Base-by-base conservation (phyloP, 2,329 filamentous ascomycete genomes). In the Monosporascus sp. region DNA sequence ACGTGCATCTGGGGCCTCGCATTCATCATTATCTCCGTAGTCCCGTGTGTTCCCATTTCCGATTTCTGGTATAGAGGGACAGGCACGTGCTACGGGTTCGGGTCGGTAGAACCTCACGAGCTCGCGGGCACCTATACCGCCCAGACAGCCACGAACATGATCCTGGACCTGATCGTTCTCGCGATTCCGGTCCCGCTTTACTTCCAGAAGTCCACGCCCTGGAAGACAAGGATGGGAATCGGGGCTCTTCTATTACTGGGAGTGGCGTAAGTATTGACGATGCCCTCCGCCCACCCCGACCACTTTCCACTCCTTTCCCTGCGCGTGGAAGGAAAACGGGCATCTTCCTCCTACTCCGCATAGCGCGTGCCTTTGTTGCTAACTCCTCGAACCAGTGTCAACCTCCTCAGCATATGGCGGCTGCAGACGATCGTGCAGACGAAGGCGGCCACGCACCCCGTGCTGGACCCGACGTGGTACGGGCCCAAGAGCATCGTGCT, bases 401-500 rank as follows among this genome's bases (percentile, higher is more conserved):
- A 65, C 52, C 43, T 65, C 14, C 54, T 68, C 48, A 66, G 61
- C 52, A 64, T 71, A 50, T 69, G 61, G 62, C 66, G 68, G 4
- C 57, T 72, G 0, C 56, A 66, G 49, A 61, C 52, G 51, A 64
- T 72, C 40, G 53, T 68, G 22, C 48, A 61, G 22, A 59, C 58
- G 40, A 57, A 65, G 20, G 68, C 68, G 3, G 66, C 57, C 1
- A 70, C 66, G 0, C 67, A 61, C 52, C 70, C 70, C 16, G 68
- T 69, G 1, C 48, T 66, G 3, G 70, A 72, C 52, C 69, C 69
- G 7, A 69, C 65, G 4, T 72, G 68, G 67, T 72, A 71, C 54
- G 66, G 61, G 7, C 65, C 66, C 22, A 57, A 61, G 36, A 63
- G 62, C 44, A 67, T 71, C 51, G 60, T 71, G 11, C 61, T 72